Evolutionary conservation across 768 basidiomycete genomes (phyloP), one percentile per base, ranked within the genome.

Genomic region (Pholiota microspora): DNA sequence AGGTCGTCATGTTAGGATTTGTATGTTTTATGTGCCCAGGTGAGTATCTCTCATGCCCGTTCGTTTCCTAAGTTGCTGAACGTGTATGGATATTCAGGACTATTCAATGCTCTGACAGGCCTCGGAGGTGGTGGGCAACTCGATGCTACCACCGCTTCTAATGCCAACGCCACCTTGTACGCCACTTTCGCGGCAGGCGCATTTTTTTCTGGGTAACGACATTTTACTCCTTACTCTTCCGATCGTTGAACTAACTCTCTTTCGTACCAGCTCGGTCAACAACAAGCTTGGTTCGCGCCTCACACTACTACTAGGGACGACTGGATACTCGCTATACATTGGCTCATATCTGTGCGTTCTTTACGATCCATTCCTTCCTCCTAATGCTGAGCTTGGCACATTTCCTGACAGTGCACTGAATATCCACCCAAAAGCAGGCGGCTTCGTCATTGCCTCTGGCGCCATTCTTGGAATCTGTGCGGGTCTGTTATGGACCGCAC

Each of bases 111-210:
- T 0, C 73, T 92, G 62, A 86, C 82, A 52, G 89, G 91, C 29
- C 77, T 94, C 42, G 92, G 92, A 3, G 90, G 78, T 42, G 89
- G 87, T 44, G 92, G 92, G 3, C 86, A 88, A 69, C 65, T 89
- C 36, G 83, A 88, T 62, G 64, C 81, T 10, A 75, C 73, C 3
- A 88, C 84, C 10, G 81, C 79, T 63, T 83, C 88, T 15, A 89
- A 92, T 60, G 79, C 87, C 2, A 85, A 86, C 62, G 73, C 82
- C 0, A 83, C 88, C 2, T 70, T 89, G 12, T 92, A 93, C 62
- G 69, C 77, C 1, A 79, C 79, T 6, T 80, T 80, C 59, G 70
- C 78, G 1, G 70, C 71, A 45, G 69, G 64, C 31, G 74, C 73
- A 4, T 77, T 77, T 57, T 77, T 77, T 57, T 65, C 88, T 12